These are phyloP conservation scores for Canavalia gladiata DNA, from an alignment of 306 rosid species.

Conservation along the genomic window DNA sequence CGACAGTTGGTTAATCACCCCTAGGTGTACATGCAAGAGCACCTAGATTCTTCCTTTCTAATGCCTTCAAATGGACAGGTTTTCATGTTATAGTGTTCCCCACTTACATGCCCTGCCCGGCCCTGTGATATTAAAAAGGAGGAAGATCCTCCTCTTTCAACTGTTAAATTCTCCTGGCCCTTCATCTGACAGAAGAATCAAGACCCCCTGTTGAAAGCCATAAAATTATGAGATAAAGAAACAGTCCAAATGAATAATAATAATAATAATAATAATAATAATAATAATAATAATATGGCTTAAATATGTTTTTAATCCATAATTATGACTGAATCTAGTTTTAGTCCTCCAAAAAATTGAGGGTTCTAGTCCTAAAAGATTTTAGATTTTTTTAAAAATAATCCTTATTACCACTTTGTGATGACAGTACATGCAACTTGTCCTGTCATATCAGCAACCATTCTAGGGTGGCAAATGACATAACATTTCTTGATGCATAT, in stretches of 20 bases:
- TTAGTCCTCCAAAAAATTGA: no score
- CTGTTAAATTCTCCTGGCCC: constrained; percentile 49
- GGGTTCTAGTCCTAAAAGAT: no score
- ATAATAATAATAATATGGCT: neutral
- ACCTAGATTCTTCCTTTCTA: constrained; percentile 33
- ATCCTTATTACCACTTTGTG: no score
- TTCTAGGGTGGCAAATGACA: no score
- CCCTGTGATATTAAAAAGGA: constrained; percentile 37
- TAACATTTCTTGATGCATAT: no score
- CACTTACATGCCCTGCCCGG: constrained; percentile 52
- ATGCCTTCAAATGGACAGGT: constrained; percentile 26
- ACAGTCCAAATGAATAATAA: constrained; percentile 27
- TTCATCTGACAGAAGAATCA: constrained; percentile 58
- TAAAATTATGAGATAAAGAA: constrained; percentile 48
- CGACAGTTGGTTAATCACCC: constrained; percentile 46
- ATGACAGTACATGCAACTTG: no score
- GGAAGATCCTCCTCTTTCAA: constrained; percentile 59
- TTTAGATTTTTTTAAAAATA: no score
- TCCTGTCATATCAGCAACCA: no score
- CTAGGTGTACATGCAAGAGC: constrained; percentile 57
- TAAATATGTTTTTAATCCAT: no score
- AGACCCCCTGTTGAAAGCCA: constrained; percentile 60
- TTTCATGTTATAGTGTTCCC: constrained; percentile 42
- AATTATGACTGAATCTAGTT: no score
- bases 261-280: neutral